Percentiles rank a stretch among this genome's conserved stretches.
phyloP scores from a whole-genome alignment of 345 rosid genomes.

The Citrus mangshanensis region DNA sequence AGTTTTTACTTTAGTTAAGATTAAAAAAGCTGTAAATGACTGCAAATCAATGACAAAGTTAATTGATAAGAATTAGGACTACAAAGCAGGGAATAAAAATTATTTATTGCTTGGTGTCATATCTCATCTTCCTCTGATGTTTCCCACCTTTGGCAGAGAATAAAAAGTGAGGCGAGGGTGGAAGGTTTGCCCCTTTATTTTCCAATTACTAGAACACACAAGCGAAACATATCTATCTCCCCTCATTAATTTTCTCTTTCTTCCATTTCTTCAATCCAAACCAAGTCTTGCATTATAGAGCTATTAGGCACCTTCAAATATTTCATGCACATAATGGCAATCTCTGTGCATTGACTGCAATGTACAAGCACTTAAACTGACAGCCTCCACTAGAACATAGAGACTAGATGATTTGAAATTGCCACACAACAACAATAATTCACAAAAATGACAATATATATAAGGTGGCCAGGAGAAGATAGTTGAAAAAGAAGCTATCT shows the following conservation, averaged over 20 bases:
- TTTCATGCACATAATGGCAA: background rate
- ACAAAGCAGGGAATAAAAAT: background rate
- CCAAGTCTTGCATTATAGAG: background rate
- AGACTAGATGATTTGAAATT: background rate
- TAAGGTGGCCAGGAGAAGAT: background rate
- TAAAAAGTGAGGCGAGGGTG: background rate
- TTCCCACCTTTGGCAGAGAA: background rate
- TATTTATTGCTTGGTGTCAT: background rate
- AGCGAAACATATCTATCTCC: background rate
- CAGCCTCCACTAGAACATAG: background rate
- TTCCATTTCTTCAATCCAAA: background rate
- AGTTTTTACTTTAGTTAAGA: background rate
- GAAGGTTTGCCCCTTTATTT: constrained; percentile 3
- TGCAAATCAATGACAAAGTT: background rate
- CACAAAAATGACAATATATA: background rate
- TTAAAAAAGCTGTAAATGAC: background rate
- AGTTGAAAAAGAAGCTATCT: background rate
- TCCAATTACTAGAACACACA: background rate
- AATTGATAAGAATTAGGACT: background rate
- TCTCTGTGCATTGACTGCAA: too few relatives aligned
- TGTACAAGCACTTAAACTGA: background rate
- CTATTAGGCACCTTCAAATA: background rate
- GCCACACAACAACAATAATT: background rate
- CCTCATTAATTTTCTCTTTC: background rate
- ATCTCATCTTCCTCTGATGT: background rate